These are phyloP conservation scores for Aspergillus glaucus DNA, from an alignment of 2,329 filamentous ascomycete species.

Conservation along the genomic window DNA sequence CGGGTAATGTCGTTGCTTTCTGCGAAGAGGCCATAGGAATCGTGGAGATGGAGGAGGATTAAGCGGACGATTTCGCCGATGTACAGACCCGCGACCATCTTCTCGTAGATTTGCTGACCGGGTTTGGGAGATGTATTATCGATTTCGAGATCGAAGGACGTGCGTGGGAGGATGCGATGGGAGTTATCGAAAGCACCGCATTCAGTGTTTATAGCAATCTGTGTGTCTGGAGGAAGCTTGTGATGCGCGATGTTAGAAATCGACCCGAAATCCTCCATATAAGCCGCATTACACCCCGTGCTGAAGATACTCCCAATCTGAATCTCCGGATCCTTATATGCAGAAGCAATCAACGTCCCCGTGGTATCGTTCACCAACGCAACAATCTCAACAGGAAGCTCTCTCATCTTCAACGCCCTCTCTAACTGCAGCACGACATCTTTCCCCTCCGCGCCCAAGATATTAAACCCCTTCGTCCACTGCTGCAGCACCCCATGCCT, in stretches of 20 bases:
- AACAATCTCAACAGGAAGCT: slow-evolving; percentile 75
- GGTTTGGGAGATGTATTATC: slow-evolving; percentile 85
- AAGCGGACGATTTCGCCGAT: slow-evolving; percentile 88
- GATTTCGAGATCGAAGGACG: slow-evolving; percentile 64
- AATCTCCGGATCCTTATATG: slow-evolving; percentile 79
- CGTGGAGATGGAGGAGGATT: slow-evolving; percentile 74
- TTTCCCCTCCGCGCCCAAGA: slow-evolving; percentile 75
- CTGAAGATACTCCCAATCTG: slow-evolving; percentile 93
- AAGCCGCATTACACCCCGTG: slow-evolving; percentile 90
- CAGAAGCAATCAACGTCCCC: slow-evolving; percentile 84
- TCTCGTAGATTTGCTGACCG: slow-evolving; percentile 89
- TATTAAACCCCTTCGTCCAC: slow-evolving; percentile 91
- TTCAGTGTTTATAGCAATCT: slow-evolving; percentile 90
- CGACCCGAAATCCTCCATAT: slow-evolving; percentile 78
- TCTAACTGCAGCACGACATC: slow-evolving; percentile 81
- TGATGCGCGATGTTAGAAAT: slow-evolving; percentile 82
- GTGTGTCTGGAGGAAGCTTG: slow-evolving; percentile 66
- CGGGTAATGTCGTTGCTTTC: slow-evolving; percentile 65
- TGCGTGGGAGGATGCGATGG: slow-evolving; percentile 71
- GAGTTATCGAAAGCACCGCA: slow-evolving; percentile 92
- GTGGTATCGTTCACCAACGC: slow-evolving; percentile 93
- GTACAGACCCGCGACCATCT: slow-evolving; percentile 92
- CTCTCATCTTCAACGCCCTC: slow-evolving; percentile 59
- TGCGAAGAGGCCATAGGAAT: slow-evolving; percentile 69
- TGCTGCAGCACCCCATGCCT: slow-evolving; percentile 77